Conservation (phyloP, 352 stramenopile species). For the Aphanomyces stellatus region DNA sequence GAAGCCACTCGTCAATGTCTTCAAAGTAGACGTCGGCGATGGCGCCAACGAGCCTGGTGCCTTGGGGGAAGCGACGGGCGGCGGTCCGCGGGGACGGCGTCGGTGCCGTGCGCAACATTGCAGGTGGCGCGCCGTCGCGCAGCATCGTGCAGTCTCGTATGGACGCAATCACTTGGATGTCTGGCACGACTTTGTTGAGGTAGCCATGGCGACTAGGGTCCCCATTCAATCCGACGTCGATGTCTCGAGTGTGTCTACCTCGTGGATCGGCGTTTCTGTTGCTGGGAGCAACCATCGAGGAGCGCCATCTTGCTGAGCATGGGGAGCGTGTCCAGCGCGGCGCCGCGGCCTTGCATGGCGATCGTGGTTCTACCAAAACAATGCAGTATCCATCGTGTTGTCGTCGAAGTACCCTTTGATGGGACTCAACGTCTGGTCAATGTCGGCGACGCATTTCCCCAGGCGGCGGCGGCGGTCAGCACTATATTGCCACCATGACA, state of each 20-base stretch:
- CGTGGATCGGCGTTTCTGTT: conserved; percentile 50
- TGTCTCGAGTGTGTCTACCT: background rate
- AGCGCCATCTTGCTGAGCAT: conserved; percentile 47
- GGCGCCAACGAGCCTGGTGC: too few relatives aligned
- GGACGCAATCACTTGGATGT: conserved; percentile 60
- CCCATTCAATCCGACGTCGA: background rate
- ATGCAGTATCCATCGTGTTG: background rate
- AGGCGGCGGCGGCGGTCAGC: background rate
- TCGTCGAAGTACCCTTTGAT: conserved; percentile 3
- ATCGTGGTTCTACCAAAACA: background rate
- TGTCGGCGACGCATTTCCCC: background rate
- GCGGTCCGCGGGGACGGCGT: too few relatives aligned
- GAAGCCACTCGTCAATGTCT: too few relatives aligned
- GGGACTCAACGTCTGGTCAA: background rate
- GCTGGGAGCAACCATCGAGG: conserved; percentile 38
- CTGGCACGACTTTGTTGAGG: conserved; percentile 56
- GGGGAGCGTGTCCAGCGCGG: conserved; percentile 56
- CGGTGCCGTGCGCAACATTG: too few relatives aligned
- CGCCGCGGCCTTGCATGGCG: background rate
- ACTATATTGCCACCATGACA: too few relatives aligned
- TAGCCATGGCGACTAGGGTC: conserved; percentile 52
- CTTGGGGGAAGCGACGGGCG: too few relatives aligned
- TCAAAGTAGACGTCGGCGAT: too few relatives aligned
- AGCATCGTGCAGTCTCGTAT: conserved; percentile 40
- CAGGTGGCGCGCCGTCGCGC: too few relatives aligned